Percentiles rank a stretch among this genome's conserved stretches.
Evolutionary conservation across 2,329 filamentous ascomycete species (phyloP).

Genomic region (Botrytis galanthina): DNA sequence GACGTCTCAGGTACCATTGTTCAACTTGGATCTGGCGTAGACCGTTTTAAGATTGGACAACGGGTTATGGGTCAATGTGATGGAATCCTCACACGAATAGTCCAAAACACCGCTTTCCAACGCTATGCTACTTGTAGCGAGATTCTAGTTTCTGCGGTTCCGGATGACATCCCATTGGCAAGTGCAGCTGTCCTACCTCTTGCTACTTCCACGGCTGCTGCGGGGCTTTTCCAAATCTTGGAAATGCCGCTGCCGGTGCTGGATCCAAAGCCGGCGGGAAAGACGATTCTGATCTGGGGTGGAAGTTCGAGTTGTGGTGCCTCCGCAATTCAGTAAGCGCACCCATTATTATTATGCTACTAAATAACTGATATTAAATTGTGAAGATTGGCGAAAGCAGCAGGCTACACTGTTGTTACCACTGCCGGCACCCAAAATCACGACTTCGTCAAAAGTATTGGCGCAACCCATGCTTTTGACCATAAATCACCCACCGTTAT

Average conservation of each 20-base stretch:
- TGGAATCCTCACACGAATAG: slow-evolving; percentile 27
- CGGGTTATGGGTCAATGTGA: slow-evolving; percentile 34
- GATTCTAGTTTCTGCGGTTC: slow-evolving; percentile 32
- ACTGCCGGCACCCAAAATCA: slow-evolving; percentile 47
- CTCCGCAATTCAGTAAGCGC: slow-evolving; percentile 26
- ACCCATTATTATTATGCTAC: background rate
- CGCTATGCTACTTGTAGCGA: slow-evolving; percentile 34
- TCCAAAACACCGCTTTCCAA: slow-evolving; percentile 37
- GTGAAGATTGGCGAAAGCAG: slow-evolving; percentile 24
- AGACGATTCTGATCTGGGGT: slow-evolving; percentile 32
- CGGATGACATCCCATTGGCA: slow-evolving; percentile 36
- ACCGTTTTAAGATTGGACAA: slow-evolving; percentile 42
- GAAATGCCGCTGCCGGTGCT: slow-evolving; percentile 25
- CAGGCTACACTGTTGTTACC: slow-evolving; percentile 44
- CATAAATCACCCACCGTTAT: slow-evolving; percentile 38
- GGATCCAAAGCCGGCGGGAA: slow-evolving; percentile 22
- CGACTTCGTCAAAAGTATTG: slow-evolving; percentile 43
- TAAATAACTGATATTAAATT: background rate
- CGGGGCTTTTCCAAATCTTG: slow-evolving; percentile 35
- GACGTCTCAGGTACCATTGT: slow-evolving; percentile 35
- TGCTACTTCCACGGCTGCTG: slow-evolving; percentile 38
- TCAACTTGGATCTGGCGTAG: slow-evolving; percentile 45
- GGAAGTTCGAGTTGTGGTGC: slow-evolving; percentile 29
- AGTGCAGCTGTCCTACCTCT: slow-evolving; percentile 41
- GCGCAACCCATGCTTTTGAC: slow-evolving; percentile 48